Evolutionary conservation across 495 filamentous ascomycete genomes (phyloP).

Genomic region (Aspergillus bridgeri): DNA sequence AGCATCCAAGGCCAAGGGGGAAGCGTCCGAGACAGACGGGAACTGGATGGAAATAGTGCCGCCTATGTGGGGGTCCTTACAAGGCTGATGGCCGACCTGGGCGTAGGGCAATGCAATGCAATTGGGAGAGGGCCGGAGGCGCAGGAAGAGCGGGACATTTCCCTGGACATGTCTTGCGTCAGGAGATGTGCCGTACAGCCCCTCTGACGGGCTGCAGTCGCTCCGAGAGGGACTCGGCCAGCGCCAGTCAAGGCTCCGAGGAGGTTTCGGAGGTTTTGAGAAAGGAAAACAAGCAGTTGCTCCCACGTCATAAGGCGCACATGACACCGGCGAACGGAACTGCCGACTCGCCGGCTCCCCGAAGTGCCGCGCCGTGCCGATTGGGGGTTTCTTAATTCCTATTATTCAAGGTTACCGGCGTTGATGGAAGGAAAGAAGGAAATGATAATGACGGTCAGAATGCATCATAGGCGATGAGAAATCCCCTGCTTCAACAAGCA

Average conservation of each 20-base stretch:
- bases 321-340: conserved; percentile 9
- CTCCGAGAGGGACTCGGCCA: neutral
- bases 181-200: neutral
- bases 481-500: neutral
- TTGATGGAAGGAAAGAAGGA: no score
- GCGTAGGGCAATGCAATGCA: no score
- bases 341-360: conserved; percentile 2
- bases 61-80: neutral
- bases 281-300: neutral
- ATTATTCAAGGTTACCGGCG: no score
- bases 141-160: neutral
- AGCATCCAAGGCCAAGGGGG: neutral
- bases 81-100: neutral
- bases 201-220: no score
- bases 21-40: neutral
- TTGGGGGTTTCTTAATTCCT: no score
- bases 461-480: neutral
- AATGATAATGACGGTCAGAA: neutral
- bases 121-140: neutral
- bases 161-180: neutral
- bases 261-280: neutral
- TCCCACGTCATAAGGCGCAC: conserved; percentile 13
- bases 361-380: neutral
- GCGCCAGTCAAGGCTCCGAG: neutral
- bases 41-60: neutral